These are phyloP conservation scores for Chalaropsis ovoidea DNA, from an alignment of 2,329 filamentous ascomycete genomes.

Conservation along the genomic window DNA sequence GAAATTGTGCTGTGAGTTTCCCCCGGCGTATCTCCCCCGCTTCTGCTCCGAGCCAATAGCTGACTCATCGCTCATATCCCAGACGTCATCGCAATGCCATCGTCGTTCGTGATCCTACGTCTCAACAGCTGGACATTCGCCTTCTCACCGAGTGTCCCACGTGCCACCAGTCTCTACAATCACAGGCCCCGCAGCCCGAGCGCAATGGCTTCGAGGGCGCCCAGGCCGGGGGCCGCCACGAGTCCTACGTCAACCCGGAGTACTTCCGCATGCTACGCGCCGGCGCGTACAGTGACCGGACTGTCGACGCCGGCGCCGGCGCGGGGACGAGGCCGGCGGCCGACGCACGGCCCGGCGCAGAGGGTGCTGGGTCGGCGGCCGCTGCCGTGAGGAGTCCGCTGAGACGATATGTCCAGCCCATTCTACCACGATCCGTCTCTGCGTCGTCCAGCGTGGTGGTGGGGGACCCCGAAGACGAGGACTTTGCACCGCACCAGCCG, in stretches of 20 bases:
- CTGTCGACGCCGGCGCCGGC: slow-evolving; percentile 29
- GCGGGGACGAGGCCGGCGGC: slow-evolving; percentile 28
- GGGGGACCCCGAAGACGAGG: slow-evolving; percentile 4
- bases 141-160: slow-evolving; percentile 76
- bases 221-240: slow-evolving; percentile 33
- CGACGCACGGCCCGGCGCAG: slow-evolving; percentile 33
- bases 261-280: slow-evolving; percentile 90
- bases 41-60: slow-evolving; percentile 1
- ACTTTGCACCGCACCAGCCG: slow-evolving; percentile 27
- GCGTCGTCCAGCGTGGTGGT: slow-evolving; percentile 11
- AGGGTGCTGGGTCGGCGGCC: not conserved
- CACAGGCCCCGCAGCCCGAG: slow-evolving; percentile 41
- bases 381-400: slow-evolving; percentile 1
- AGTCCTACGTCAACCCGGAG: slow-evolving; percentile 74
- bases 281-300: slow-evolving; percentile 29
- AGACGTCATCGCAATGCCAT: slow-evolving; percentile 90
- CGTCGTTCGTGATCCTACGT: slow-evolving; percentile 79
- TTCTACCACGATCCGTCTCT: slow-evolving; percentile 2
- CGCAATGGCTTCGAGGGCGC: slow-evolving; percentile 35
- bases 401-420: slow-evolving; percentile 6
- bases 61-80: slow-evolving; percentile 20
- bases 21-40: not conserved
- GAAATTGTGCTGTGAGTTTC: slow-evolving; percentile 67
- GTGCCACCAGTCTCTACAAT: slow-evolving; percentile 63
- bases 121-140: slow-evolving; percentile 74